Evolutionary conservation across 768 basidiomycete genomes (phyloP).

Genomic region (Boletus bicolor): DNA sequence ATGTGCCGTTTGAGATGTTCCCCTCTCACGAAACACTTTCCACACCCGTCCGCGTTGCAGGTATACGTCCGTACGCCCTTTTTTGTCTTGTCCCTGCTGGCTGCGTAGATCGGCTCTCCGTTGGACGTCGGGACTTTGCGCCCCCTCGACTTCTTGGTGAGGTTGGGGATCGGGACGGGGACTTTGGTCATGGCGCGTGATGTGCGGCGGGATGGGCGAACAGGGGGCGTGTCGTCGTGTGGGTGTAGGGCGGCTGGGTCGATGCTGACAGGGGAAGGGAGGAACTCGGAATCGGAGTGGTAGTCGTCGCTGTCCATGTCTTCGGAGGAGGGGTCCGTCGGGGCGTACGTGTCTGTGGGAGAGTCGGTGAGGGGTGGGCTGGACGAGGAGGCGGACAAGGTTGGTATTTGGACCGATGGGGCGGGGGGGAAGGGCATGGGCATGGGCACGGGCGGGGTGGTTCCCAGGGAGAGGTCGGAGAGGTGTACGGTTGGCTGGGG

Average conservation of each 20-base stretch:
- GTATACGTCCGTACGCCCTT: slow-evolving; percentile 48
- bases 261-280: slow-evolving; percentile 11
- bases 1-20: slow-evolving; percentile 85
- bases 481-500: slow-evolving; percentile 23
- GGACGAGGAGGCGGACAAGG: neutral
- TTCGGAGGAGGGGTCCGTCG: slow-evolving; percentile 7
- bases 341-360: neutral
- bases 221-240: neutral
- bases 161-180: slow-evolving; percentile 46
- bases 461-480: slow-evolving; percentile 19
- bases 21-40: slow-evolving; percentile 73
- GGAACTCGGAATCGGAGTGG: slow-evolving; percentile 25
- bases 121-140: slow-evolving; percentile 44
- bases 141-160: slow-evolving; percentile 49
- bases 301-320: slow-evolving; percentile 23
- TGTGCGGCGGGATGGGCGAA: slow-evolving; percentile 22
- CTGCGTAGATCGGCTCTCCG: slow-evolving; percentile 19
- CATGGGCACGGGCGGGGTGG: neutral
- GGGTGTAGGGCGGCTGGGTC: slow-evolving; percentile 10
- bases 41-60: slow-evolving; percentile 69
- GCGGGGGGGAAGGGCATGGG: neutral
- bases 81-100: slow-evolving; percentile 32
- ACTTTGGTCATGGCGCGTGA: slow-evolving; percentile 28
- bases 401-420: slow-evolving; percentile 4
- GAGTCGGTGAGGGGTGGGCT: neutral